Percentiles rank a stretch among this genome's conserved stretches.
Conservation (phyloP, 176 grass and related monocot genomes). For the Canna indica region DNA sequence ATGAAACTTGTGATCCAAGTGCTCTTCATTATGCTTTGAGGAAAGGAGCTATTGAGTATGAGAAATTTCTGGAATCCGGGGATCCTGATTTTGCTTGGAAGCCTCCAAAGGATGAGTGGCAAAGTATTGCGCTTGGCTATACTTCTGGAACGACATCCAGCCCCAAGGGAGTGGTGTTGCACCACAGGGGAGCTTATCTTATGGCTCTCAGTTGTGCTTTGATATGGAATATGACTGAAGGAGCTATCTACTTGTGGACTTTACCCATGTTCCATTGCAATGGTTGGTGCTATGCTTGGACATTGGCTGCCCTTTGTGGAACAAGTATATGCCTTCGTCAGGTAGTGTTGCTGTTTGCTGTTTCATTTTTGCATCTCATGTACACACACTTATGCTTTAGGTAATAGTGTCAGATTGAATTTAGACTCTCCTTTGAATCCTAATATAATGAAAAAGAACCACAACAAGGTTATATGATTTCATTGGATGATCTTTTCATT, state of each 20-base stretch:
- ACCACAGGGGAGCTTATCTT: conserved; percentile 81
- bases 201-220: conserved; percentile 71
- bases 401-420: too few species aligned
- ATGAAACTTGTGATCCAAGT: conserved; percentile 44
- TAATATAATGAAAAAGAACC: too few species aligned
- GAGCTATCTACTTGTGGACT: conserved; percentile 80
- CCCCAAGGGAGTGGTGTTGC: conserved; percentile 79
- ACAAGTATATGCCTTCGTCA: conserved; percentile 93
- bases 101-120: conserved; percentile 86
- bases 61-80: conserved; percentile 68
- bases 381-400: neutral
- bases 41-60: conserved; percentile 68
- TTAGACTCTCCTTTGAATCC: too few species aligned
- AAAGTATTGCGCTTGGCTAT: conserved; percentile 77
- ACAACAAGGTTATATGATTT: too few species aligned
- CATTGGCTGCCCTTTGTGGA: conserved; percentile 72
- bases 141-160: conserved; percentile 88
- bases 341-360: conserved; percentile 23
- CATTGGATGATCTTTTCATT: neutral
- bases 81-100: conserved; percentile 60
- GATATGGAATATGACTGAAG: conserved; percentile 65
- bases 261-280: conserved; percentile 96
- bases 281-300: conserved; percentile 90
- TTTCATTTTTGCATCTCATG: neutral
- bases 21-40: conserved; percentile 44